Evolutionary conservation across 306 rosid genomes (phyloP), one percentile per base, ranked within the genome.

Genomic region (Trichosanthes cucumerina): DNA sequence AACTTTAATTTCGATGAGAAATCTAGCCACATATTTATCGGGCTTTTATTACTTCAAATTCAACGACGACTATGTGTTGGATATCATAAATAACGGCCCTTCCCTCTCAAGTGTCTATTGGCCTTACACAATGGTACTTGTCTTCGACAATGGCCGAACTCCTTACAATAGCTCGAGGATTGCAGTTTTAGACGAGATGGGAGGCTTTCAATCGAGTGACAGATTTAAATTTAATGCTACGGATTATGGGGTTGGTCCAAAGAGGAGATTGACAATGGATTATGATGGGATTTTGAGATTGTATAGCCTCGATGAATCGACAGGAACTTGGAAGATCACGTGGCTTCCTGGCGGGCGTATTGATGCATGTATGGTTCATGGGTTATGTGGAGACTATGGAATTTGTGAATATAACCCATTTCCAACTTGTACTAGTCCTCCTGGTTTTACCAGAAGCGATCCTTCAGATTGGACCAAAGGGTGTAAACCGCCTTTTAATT

Each of bases 381-480:
- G 86, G 33, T 58, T 85, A n/a, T 85, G 86, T 66, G 73, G 87
- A 26, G 79, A 59, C 8, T 81, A 58, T 26, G 87, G 83, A 2
- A 58, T 81, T n/a, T 85, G 85, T 34, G 63, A 49, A 66, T 85
- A 79, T 46, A 81, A 58, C 63, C 75, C 72, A 58, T 50, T 65
- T 24, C 85, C 85, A 34, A 39, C 65, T 68, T 85, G 87, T 38
- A 21, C 57, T 14, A 76, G 85, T 64, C 88, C 86, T 65, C 18
- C 21, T 31, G 88, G 88, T 28, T 82, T 85, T 70, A 4, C 26
- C 7, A 46, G 26, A 47, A 73, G 47, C 0, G 82, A 85, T 77
- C 39, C 79, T 77, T 82, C 86, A 34, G 88, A 85, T 34, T 57
- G 84, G 82, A 80, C 81, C 1, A 85, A 80, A 72, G 88, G 88